Percentiles rank a stretch among this genome's conserved stretches.
Evolutionary conservation across 2,329 filamentous ascomycete species (phyloP).

Genomic region (Diplocarpon rosae): DNA sequence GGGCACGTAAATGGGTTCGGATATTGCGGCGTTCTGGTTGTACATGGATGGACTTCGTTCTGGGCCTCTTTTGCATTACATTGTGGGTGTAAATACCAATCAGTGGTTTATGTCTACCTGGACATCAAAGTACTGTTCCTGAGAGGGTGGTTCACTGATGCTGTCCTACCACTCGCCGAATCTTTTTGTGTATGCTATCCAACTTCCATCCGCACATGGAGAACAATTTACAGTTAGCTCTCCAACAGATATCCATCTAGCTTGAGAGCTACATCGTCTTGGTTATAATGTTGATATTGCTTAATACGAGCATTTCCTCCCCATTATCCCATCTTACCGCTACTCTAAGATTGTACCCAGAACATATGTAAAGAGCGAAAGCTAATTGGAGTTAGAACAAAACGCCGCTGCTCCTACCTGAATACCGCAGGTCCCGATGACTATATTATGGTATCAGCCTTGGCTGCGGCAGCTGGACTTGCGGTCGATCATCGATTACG

Average conservation of each 20-base stretch:
- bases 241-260: no score
- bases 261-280: background rate
- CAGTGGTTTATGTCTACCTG: background rate
- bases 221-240: no score
- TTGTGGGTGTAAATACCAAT: constrained; percentile 5
- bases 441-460: background rate
- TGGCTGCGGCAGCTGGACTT: background rate
- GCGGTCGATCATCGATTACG: background rate
- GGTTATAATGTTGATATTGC: background rate
- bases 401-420: background rate
- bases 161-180: no score
- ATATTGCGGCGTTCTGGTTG: constrained; percentile 4
- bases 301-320: background rate
- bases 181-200: no score
- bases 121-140: background rate
- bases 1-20: constrained; percentile 3
- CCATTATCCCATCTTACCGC: background rate
- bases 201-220: no score
- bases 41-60: background rate
- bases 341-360: background rate
- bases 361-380: background rate
- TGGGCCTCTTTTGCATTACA: background rate
- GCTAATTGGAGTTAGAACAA: background rate
- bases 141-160: background rate
- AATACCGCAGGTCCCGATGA: background rate